phyloP scores from a whole-genome alignment of 441 rosid species.

The Euphorbia celastroides region DNA sequence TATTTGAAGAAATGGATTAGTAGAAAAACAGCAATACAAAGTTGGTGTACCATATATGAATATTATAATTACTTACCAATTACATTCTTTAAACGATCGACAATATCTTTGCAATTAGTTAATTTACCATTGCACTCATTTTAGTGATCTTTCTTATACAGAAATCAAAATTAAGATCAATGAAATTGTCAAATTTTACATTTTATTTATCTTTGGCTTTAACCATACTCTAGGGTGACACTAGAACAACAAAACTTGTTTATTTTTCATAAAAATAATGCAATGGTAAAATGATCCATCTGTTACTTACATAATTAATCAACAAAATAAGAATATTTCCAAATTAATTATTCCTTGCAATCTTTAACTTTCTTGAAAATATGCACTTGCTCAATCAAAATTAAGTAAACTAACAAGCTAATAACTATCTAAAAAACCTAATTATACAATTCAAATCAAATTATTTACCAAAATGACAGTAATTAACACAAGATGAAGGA shows the following conservation, averaged over 20 bases:
- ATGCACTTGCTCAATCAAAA: background rate
- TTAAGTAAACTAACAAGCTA: background rate
- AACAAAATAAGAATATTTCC: background rate
- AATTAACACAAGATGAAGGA: background rate
- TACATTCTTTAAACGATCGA: background rate
- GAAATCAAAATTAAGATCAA: background rate
- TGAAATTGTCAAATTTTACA: background rate
- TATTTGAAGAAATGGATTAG: constrained; percentile 29
- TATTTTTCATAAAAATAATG: background rate
- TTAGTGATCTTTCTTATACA: constrained; percentile 1
- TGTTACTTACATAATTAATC: constrained; percentile 20
- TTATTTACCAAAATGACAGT: background rate
- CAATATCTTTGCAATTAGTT: background rate
- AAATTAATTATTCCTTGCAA: background rate
- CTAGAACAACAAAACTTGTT: constrained; percentile 10
- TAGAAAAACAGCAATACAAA: background rate
- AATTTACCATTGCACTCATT: background rate
- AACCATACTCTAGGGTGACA: constrained; percentile 43
- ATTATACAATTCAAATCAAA: background rate
- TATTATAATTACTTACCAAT: background rate
- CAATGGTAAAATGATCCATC: constrained; percentile 35
- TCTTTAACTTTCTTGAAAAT: background rate
- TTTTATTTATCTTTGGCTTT: constrained; percentile 26
- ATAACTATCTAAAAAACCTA: too few relatives aligned
- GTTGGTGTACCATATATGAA: constrained; percentile 17